Conservation (phyloP, 768 basidiomycete species). For the Daedalea quercina region DNA sequence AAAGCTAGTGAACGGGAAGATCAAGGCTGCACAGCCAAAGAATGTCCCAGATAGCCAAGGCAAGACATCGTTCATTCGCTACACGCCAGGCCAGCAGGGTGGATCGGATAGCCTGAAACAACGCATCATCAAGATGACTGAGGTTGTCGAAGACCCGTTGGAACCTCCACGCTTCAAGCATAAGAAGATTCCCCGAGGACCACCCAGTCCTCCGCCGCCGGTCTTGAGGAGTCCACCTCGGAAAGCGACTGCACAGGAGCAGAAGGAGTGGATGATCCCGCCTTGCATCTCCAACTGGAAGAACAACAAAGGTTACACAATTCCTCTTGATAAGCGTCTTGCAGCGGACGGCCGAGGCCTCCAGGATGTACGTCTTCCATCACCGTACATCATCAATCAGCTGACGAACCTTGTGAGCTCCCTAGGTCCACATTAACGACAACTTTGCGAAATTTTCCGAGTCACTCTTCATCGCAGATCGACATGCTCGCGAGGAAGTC, state of each 20-base stretch:
- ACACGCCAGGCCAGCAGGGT: conserved; percentile 90
- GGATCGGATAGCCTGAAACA: conserved; percentile 73
- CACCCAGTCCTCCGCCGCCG: conserved; percentile 93
- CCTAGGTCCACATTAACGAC: conserved; percentile 94
- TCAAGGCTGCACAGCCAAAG: conserved; percentile 98
- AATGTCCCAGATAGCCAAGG: conserved; percentile 82
- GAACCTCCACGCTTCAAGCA: conserved; percentile 98
- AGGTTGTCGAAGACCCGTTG: conserved; percentile 94
- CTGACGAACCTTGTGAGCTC: not conserved
- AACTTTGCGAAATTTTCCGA: conserved; percentile 99
- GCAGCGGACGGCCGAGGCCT: conserved; percentile 98
- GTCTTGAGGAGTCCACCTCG: conserved; percentile 92
- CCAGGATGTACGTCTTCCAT: conserved; percentile 76
- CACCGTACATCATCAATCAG: not conserved
- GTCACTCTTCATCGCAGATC: conserved; percentile 89
- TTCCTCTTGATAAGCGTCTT: conserved; percentile 94
- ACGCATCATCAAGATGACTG: conserved; percentile 98
- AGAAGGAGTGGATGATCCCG: conserved; percentile 99
- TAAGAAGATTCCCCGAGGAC: conserved; percentile 97
- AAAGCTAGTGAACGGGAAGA: conserved; percentile 90
- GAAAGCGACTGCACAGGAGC: conserved; percentile 93
- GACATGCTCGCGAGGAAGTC: conserved; percentile 97
- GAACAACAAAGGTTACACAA: conserved; percentile 99
- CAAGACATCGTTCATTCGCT: conserved; percentile 87
- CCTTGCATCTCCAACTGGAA: conserved; percentile 99